These are phyloP conservation scores for Alternaria viburni DNA, from an alignment of 2,329 filamentous ascomycete genomes.

Conservation along the genomic window DNA sequence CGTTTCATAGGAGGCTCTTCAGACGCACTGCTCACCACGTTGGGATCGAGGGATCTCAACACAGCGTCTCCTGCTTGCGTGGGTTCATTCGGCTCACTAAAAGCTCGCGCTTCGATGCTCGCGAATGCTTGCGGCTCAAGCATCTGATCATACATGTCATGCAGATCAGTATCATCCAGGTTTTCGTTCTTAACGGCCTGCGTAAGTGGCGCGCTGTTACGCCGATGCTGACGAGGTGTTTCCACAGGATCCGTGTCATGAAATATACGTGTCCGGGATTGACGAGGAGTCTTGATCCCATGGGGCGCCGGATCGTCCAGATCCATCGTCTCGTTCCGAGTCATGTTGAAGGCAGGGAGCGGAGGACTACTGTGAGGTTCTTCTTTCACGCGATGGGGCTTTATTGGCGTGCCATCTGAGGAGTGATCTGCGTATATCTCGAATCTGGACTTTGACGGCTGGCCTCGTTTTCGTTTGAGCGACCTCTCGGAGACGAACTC, in stretches of 20 bases:
- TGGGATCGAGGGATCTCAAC: constrained; percentile 35
- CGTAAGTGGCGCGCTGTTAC: constrained; percentile 35
- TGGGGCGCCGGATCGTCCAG: constrained; percentile 48
- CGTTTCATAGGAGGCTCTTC: constrained; percentile 30
- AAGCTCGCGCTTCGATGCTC: constrained; percentile 22
- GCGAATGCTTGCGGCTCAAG: not conserved
- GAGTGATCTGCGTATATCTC: constrained; percentile 27
- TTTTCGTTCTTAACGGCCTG: constrained; percentile 26
- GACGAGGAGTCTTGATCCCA: constrained; percentile 41
- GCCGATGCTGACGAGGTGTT: constrained; percentile 33
- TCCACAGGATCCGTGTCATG: constrained; percentile 18
- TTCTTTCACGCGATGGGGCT: constrained; percentile 49
- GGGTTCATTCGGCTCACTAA: constrained; percentile 26
- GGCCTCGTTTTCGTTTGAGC: constrained; percentile 52
- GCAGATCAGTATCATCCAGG: not conserved
- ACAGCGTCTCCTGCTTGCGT: constrained; percentile 5
- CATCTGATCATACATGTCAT: not conserved
- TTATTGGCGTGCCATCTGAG: constrained; percentile 38
- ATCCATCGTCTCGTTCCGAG: constrained; percentile 52
- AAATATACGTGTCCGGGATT: constrained; percentile 8
- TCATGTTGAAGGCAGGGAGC: constrained; percentile 16
- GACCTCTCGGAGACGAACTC: constrained; percentile 51
- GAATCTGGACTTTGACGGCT: constrained; percentile 19
- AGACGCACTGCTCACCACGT: constrained; percentile 20
- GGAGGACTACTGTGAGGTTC: constrained; percentile 47